Conservation (phyloP, 169 alveolate species). For the Haemoproteus tartakovskyi region DNA sequence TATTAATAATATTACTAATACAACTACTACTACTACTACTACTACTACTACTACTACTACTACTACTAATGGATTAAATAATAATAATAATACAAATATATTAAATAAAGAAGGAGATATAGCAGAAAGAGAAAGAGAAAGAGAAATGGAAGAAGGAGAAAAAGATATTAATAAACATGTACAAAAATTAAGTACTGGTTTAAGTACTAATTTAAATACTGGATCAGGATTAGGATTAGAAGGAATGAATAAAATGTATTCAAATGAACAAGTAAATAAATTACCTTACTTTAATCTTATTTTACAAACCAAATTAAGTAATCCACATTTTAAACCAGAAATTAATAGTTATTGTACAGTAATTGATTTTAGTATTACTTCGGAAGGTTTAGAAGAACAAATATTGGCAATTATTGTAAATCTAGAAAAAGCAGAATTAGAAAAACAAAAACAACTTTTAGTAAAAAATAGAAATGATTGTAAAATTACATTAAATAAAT, state of each 20-base stretch:
- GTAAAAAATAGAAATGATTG: conserved; percentile 91
- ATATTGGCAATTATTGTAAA: conserved; percentile 92
- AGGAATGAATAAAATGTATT: not conserved
- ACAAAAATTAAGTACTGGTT: conserved; percentile 21
- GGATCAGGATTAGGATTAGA: too few relatives aligned
- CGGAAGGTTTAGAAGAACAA: conserved; percentile 95
- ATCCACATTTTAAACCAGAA: conserved; percentile 98
- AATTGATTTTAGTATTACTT: conserved; percentile 95
- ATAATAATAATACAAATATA: too few relatives aligned
- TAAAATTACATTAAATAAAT: conserved; percentile 88
- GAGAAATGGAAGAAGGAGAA: not conserved
- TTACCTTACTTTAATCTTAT: conserved; percentile 89
- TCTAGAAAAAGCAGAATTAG: conserved; percentile 94
- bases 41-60: too few relatives aligned
- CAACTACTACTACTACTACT: too few relatives aligned
- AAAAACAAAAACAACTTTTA: conserved; percentile 89
- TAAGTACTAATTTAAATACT: too few relatives aligned
- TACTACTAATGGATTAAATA: too few relatives aligned
- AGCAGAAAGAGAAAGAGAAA: not conserved
- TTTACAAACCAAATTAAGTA: conserved; percentile 91
- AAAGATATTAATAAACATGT: not conserved
- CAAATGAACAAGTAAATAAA: conserved; percentile 88
- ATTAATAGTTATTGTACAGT: conserved; percentile 95
- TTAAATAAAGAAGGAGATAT: not conserved
- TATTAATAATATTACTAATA: too few relatives aligned